Conservation (phyloP, 2,329 filamentous ascomycete species). For the Sclerotinia borealis region DNA sequence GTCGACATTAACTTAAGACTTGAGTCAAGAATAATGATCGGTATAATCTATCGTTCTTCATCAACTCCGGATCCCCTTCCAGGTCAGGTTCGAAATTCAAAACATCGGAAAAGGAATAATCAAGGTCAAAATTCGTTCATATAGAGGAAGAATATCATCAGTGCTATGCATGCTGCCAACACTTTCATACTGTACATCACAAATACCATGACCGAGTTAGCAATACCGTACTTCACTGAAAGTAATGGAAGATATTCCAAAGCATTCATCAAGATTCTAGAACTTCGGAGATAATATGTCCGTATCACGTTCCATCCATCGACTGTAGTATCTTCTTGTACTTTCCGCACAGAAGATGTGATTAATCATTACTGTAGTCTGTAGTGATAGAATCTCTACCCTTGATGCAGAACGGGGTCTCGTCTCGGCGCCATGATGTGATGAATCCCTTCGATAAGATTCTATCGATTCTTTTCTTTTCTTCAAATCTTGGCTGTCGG, state of each 20-base stretch:
- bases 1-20: too few species aligned
- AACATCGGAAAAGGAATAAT: too few species aligned
- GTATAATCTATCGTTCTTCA: background rate
- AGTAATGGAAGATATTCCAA: background rate
- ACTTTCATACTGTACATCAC: background rate
- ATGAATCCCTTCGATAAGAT: background rate
- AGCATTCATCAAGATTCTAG: background rate
- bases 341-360: background rate
- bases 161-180: background rate
- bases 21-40: background rate
- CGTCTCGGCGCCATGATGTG: background rate
- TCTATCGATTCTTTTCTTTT: background rate
- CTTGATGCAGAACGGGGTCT: background rate
- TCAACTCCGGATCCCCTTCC: background rate
- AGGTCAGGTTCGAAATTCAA: background rate
- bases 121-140: background rate
- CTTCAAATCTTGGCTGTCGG: background rate
- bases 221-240: background rate
- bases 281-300: background rate
- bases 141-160: background rate
- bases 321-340: background rate
- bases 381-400: background rate
- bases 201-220: background rate
- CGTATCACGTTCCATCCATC: background rate
- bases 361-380: too few species aligned